Percentiles rank a stretch among this genome's conserved stretches.
phyloP scores from a whole-genome alignment of 169 alveolate genomes.

The Cytauxzoon felis region DNA sequence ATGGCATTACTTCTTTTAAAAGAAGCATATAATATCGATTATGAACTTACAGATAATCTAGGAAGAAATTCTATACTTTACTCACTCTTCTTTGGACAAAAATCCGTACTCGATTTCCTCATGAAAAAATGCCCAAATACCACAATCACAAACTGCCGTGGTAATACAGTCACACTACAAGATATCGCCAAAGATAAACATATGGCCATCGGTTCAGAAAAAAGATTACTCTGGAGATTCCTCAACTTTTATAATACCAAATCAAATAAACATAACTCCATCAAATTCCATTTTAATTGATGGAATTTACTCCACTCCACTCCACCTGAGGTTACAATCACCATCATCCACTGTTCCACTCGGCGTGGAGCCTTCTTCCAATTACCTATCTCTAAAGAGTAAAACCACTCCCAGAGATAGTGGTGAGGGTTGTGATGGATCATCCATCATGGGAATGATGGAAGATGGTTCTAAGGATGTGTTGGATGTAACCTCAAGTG shows the following conservation, averaged over 20 bases:
- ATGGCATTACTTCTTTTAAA: slow-evolving; percentile 69
- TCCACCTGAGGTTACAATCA: too few relatives aligned
- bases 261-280: not conserved
- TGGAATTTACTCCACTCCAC: too few relatives aligned
- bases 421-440: too few relatives aligned
- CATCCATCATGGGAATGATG: too few relatives aligned
- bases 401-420: too few relatives aligned
- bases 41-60: not conserved
- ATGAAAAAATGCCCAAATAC: not conserved
- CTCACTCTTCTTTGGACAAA: slow-evolving; percentile 2
- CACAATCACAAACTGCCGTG: not conserved
- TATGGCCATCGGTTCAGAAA: not conserved
- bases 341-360: too few relatives aligned
- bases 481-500: too few relatives aligned
- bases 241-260: slow-evolving; percentile 16
- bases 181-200: not conserved
- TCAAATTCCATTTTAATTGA: too few relatives aligned
- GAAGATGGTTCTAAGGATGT: too few relatives aligned
- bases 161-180: not conserved
- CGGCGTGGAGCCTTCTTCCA: too few relatives aligned
- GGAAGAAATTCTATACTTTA: not conserved
- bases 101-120: not conserved
- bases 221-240: not conserved
- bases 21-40: not conserved
- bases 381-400: too few relatives aligned